Conservation (phyloP, 1,284 basidiomycete genomes). For the Austroboletus novae-zelandiae region DNA sequence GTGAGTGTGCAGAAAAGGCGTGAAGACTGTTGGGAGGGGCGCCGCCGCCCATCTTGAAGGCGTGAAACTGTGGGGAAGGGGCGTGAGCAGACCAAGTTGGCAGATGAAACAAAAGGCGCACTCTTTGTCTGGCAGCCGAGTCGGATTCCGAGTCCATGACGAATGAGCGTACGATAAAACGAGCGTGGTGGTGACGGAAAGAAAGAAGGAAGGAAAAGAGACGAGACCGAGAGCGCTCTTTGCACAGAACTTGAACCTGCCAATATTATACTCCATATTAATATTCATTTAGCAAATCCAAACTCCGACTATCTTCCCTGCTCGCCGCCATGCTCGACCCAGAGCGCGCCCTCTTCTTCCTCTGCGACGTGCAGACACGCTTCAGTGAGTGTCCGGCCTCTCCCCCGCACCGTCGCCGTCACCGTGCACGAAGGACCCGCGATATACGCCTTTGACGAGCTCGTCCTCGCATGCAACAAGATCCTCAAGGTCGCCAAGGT, state of each 20-base stretch:
- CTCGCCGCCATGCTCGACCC: conserved; percentile 41
- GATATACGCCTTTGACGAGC: conserved; percentile 69
- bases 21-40: conserved; percentile 32
- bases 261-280: neutral
- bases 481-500: conserved; percentile 79
- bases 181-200: conserved; percentile 34
- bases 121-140: conserved; percentile 45
- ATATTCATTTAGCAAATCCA: conserved; percentile 6
- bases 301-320: conserved; percentile 17
- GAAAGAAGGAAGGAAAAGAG: too few relatives aligned
- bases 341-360: conserved; percentile 59
- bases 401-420: neutral
- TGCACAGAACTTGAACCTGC: too few relatives aligned
- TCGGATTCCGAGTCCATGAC: conserved; percentile 37
- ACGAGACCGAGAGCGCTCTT: too few relatives aligned
- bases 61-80: conserved; percentile 49
- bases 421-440: conserved; percentile 39
- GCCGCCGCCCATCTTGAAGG: conserved; percentile 56
- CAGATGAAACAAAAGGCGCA: conserved; percentile 16
- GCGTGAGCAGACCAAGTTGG: neutral
- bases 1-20: conserved; percentile 39
- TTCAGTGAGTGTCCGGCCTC: conserved; percentile 53
- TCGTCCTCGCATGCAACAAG: conserved; percentile 68
- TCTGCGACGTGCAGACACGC: conserved; percentile 78
- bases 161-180: conserved; percentile 20